Base-by-base conservation (phyloP, 179 eudicot genomes). In the Corrigiola litoralis region DNA sequence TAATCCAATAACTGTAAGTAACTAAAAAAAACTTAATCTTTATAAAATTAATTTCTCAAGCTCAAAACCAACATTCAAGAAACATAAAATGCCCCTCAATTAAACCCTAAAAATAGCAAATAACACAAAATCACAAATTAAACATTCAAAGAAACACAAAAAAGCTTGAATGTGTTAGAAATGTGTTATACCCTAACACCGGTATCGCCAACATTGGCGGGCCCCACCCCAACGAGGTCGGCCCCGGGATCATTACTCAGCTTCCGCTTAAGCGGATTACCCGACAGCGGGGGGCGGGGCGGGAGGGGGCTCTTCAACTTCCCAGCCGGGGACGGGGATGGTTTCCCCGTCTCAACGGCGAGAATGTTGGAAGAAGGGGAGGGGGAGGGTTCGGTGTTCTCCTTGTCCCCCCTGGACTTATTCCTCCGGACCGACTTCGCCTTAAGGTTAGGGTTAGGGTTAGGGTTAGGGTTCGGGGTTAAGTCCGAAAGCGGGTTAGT, bases 231-330 rank as follows among this genome's bases (percentile, higher is more conserved):
- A 10, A 68, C 72, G 38, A 47, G 44, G 33, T 80, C 89, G 0
- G 58, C 54, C 17, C 72, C 70, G 4, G 73, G 49, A 31, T 91
- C 97, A 17, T 73, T 69, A 36, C 59, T 59, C 48, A 88, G 80
- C 89, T 95, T 91, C n/a, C 97, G 76, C 72, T 94, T 94, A 18
- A 82, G 78, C 17, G 87, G 78, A 18, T 77, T 80, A 58, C 32
- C n/a, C n/a, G n/a, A 58, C 13, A 74, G 9, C 13, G 90, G 95
- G 1, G 95, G 97, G 20, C 91, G 67, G 18, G 97, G 97, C 0
- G 96, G 97, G 3, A 91, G 74, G 1, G 87, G 87, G 58, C 89
- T 82, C 63, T 33, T 29, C 5, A 58, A 14, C 47, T 38, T 58
- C 47, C 20, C 63, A 13, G 56, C 56, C 56, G 56, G 59, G 1